Percentiles rank a stretch among this genome's conserved stretches.
Conservation (phyloP, 2,329 filamentous ascomycete species). For the Pseudogymnoascus sp. region DNA sequence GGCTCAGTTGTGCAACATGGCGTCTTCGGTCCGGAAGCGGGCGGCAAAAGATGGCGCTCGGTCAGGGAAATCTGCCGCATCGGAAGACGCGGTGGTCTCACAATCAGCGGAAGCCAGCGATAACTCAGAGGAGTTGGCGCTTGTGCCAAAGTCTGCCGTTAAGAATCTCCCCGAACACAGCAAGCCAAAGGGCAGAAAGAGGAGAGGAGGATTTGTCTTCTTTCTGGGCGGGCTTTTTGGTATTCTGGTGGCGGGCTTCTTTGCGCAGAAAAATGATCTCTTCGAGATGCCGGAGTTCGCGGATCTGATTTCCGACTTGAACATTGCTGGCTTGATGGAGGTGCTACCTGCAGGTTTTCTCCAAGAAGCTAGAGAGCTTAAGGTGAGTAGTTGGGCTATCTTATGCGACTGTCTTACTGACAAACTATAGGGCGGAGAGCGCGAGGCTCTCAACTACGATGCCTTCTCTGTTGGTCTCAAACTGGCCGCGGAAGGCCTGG, state of each 20-base stretch:
- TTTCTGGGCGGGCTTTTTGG: conserved; percentile 83
- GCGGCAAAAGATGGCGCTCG: background rate
- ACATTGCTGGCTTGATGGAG: conserved; percentile 79
- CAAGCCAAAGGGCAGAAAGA: conserved; percentile 50
- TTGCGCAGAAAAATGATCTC: conserved; percentile 81
- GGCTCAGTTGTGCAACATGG: conserved; percentile 17
- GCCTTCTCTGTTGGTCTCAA: conserved; percentile 86
- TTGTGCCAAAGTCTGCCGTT: conserved; percentile 43
- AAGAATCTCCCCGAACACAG: conserved; percentile 16
- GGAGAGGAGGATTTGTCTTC: conserved; percentile 75
- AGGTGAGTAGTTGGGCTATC: conserved; percentile 42
- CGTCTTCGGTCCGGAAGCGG: conserved; percentile 13
- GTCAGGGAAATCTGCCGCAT: background rate
- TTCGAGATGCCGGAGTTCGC: conserved; percentile 66
- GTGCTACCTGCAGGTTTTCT: conserved; percentile 79
- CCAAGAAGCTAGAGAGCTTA: conserved; percentile 75
- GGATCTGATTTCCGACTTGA: conserved; percentile 60
- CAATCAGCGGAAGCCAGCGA: conserved; percentile 17
- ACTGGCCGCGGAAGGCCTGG: conserved; percentile 69
- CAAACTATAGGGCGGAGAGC: conserved; percentile 64
- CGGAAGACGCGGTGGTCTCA: conserved; percentile 3
- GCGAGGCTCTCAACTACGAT: conserved; percentile 83
- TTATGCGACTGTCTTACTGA: conserved; percentile 11
- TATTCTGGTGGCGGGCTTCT: conserved; percentile 78
- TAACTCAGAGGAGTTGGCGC: conserved; percentile 36